Conservation (phyloP, 2,329 filamentous ascomycete species). For the Xylaria multiplex region DNA sequence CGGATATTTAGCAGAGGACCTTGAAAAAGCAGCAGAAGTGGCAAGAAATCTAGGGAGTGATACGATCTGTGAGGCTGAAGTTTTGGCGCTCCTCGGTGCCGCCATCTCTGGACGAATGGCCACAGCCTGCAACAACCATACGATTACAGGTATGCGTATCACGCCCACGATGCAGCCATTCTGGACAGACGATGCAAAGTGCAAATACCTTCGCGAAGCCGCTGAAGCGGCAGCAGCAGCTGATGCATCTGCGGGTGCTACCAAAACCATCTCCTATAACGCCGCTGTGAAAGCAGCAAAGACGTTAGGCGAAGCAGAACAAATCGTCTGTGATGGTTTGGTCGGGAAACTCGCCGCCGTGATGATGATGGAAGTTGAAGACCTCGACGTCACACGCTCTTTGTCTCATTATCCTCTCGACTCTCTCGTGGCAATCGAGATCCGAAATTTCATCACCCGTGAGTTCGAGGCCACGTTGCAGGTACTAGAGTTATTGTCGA, state of each 20-base stretch:
- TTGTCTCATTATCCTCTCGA: slow-evolving; percentile 57
- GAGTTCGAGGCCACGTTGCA: slow-evolving; percentile 63
- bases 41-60: slow-evolving; percentile 62
- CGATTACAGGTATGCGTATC: slow-evolving; percentile 65
- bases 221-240: slow-evolving; percentile 53
- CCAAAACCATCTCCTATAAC: slow-evolving; percentile 55
- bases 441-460: slow-evolving; percentile 62
- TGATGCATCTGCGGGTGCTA: slow-evolving; percentile 41
- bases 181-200: slow-evolving; percentile 65
- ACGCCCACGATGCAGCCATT: slow-evolving; percentile 59
- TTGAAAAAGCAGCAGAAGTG: slow-evolving; percentile 55
- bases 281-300: slow-evolving; percentile 56
- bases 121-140: slow-evolving; percentile 58
- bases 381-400: slow-evolving; percentile 58
- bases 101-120: slow-evolving; percentile 59
- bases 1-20: slow-evolving; percentile 61
- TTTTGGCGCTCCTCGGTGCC: slow-evolving; percentile 62
- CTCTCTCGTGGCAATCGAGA: slow-evolving; percentile 61
- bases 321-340: slow-evolving; percentile 57
- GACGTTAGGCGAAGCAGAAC: slow-evolving; percentile 57
- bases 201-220: slow-evolving; percentile 58
- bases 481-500: slow-evolving; percentile 64
- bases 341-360: slow-evolving; percentile 60
- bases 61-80: slow-evolving; percentile 62
- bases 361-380: slow-evolving; percentile 60